phyloP scores from a whole-genome alignment of 108 stramenopile species.

The Fragilaria radians region DNA sequence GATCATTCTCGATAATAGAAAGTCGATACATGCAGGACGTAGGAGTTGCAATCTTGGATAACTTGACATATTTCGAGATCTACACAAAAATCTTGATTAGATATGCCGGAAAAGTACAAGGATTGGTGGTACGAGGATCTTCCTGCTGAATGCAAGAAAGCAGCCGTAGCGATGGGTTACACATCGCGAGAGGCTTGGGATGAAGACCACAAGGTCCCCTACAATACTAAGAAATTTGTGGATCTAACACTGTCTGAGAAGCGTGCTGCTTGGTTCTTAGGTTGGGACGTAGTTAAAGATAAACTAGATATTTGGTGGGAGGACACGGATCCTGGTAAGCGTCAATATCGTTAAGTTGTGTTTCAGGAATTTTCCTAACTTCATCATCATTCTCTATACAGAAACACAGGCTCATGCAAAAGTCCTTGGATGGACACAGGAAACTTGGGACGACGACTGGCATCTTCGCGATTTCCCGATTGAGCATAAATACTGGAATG shows the following conservation, averaged over 20 bases:
- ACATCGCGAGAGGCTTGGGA: slow-evolving; percentile 10
- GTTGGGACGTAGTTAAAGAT: neutral
- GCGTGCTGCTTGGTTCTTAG: neutral
- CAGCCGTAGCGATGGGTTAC: slow-evolving; percentile 13
- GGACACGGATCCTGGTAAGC: neutral
- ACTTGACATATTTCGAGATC: too few relatives aligned
- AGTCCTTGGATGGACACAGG: slow-evolving; percentile 10
- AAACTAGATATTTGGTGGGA: slow-evolving; percentile 8
- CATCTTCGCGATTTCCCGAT: neutral
- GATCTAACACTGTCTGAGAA: slow-evolving; percentile 10
- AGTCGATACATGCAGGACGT: too few relatives aligned
- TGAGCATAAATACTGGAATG: slow-evolving; percentile 5
- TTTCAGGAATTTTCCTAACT: neutral
- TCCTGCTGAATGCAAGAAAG: slow-evolving; percentile 1
- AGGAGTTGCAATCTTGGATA: too few relatives aligned
- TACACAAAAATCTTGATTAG: too few relatives aligned
- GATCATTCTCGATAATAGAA: too few relatives aligned
- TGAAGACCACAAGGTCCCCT: slow-evolving; percentile 8
- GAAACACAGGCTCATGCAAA: slow-evolving; percentile 6
- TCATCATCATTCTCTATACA: neutral
- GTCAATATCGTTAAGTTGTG: neutral
- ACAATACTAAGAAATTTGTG: slow-evolving; percentile 13
- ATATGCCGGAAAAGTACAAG: slow-evolving; percentile 3
- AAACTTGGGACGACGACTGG: slow-evolving; percentile 14
- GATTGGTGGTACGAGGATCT: slow-evolving; percentile 7